Percentiles rank a stretch among this genome's conserved stretches.
Conservation (phyloP, 371 early-diverging fungal species). For the Parasitella parasitica region DNA sequence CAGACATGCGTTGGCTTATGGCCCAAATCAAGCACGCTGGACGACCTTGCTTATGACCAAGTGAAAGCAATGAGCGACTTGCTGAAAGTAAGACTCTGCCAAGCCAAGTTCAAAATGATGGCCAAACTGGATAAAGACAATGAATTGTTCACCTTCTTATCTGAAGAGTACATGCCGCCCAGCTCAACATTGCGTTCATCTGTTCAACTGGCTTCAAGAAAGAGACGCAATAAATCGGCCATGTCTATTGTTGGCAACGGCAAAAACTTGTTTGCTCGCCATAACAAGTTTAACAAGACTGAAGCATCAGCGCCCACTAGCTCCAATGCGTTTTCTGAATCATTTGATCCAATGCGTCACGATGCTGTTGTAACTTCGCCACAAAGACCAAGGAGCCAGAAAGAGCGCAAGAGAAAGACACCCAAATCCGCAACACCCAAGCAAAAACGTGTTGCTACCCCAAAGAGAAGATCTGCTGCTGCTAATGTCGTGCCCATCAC, state of each 20-base stretch:
- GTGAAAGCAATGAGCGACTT: slow-evolving; percentile 23
- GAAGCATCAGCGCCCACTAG: neutral
- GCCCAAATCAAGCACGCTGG: slow-evolving; percentile 16
- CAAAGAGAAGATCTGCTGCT: slow-evolving; percentile 16
- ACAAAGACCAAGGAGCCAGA: neutral
- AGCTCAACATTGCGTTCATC: neutral
- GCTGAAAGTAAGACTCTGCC: slow-evolving; percentile 25
- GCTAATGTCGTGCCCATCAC: slow-evolving; percentile 15
- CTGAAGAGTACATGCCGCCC: slow-evolving; percentile 9
- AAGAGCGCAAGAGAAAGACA: slow-evolving; percentile 1
- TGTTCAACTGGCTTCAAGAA: neutral
- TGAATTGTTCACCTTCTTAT: slow-evolving; percentile 13
- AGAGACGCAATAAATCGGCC: slow-evolving; percentile 8
- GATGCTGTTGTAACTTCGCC: neutral
- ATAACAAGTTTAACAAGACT: neutral
- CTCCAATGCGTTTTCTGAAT: neutral
- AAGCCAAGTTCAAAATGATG: slow-evolving; percentile 33
- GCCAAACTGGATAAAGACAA: slow-evolving; percentile 18
- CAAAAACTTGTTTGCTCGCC: slow-evolving; percentile 12
- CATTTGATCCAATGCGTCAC: neutral
- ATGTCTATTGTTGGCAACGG: slow-evolving; percentile 18
- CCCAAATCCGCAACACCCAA: neutral
- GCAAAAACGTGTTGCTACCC: neutral
- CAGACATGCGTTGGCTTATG: slow-evolving; percentile 20
- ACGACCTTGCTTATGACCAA: slow-evolving; percentile 22